phyloP scores from a whole-genome alignment of 2,329 filamentous ascomycete genomes.

The Sporothrix mexicana region DNA sequence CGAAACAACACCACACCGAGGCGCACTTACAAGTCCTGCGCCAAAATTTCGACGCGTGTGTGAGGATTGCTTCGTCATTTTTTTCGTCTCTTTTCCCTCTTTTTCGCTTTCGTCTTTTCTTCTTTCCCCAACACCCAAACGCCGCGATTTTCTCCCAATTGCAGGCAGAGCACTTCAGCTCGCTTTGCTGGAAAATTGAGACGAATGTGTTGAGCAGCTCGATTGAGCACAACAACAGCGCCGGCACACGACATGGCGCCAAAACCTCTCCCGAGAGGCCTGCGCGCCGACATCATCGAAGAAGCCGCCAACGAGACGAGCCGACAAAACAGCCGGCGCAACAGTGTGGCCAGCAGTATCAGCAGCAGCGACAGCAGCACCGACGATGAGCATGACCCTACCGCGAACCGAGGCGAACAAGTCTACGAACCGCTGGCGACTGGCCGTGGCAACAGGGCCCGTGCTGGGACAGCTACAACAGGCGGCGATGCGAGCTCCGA shows the following conservation, averaged over 20 bases:
- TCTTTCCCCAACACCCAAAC: not conserved
- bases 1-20: not conserved
- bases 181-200: not conserved
- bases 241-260: constrained; percentile 11
- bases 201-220: no score
- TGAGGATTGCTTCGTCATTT: not conserved
- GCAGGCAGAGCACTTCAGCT: not conserved
- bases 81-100: not conserved
- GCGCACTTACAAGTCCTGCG: not conserved
- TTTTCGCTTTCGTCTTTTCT: not conserved
- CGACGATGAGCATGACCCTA: not conserved
- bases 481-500: not conserved
- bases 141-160: not conserved
- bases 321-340: constrained; percentile 18
- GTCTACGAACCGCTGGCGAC: constrained; percentile 29
- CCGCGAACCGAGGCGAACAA: not conserved
- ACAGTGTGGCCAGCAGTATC: constrained; percentile 10
- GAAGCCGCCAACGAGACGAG: constrained; percentile 21
- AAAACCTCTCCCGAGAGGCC: not conserved
- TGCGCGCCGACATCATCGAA: constrained; percentile 23
- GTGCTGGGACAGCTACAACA: not conserved
- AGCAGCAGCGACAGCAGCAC: not conserved
- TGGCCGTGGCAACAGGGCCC: not conserved
- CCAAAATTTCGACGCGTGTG: constrained; percentile 16
- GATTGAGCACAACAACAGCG: no score